A percentile compares a stretch with the other conserved stretches of the same genome.
Conservation (phyloP, 2,329 filamentous ascomycete genomes). For the Colletotrichum sp. region DNA sequence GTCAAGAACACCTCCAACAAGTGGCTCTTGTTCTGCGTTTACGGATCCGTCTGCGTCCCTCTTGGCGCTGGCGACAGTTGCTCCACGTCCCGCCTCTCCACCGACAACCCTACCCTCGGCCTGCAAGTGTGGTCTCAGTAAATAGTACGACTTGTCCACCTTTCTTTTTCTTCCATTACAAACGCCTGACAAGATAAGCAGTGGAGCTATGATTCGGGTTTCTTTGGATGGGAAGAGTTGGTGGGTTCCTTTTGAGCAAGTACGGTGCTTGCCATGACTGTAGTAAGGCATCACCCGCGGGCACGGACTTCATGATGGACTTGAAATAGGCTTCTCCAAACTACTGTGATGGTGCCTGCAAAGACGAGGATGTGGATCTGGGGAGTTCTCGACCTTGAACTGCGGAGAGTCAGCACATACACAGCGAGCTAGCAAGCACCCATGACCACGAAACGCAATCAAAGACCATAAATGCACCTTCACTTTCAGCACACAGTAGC, state of each 20-base stretch:
- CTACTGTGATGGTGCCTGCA: neutral
- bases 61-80: neutral
- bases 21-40: neutral
- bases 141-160: neutral
- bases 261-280: neutral
- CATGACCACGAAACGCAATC: neutral
- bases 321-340: neutral
- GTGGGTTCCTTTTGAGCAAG: neutral
- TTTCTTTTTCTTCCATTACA: neutral
- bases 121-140: neutral
- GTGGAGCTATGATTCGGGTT: neutral
- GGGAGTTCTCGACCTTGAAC: neutral
- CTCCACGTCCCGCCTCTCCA: neutral
- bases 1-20: constrained; percentile 8
- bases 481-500: neutral
- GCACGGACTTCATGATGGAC: neutral
- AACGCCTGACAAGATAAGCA: neutral
- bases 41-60: neutral
- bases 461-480: neutral
- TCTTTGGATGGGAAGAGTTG: neutral
- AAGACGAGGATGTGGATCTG: neutral
- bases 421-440: neutral
- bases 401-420: neutral
- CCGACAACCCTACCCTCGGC: neutral
- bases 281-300: neutral